Evolutionary conservation across 2,329 filamentous ascomycete genomes (phyloP).

Genomic region (Trichoderma pleuroti): DNA sequence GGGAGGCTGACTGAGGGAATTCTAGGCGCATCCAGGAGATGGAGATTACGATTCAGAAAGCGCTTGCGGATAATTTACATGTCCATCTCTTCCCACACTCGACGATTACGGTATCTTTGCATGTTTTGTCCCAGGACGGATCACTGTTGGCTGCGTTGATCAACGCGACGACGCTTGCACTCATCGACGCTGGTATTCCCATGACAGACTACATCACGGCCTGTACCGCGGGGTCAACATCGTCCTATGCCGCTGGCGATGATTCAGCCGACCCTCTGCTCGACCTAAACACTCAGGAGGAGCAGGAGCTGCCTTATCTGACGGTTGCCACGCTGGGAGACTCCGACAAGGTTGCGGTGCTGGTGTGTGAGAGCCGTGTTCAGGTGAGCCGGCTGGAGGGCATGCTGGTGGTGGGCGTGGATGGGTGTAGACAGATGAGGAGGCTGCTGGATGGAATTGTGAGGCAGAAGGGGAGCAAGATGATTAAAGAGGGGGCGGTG

Average conservation of each 20-base stretch:
- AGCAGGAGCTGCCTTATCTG: slow-evolving; percentile 82
- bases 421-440: slow-evolving; percentile 84
- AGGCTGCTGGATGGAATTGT: slow-evolving; percentile 78
- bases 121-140: slow-evolving; percentile 87
- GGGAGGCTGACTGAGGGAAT: background rate
- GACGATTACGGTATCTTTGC: slow-evolving; percentile 76
- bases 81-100: slow-evolving; percentile 86
- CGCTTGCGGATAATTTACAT: slow-evolving; percentile 75
- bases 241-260: slow-evolving; percentile 61
- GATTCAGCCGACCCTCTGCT: slow-evolving; percentile 72
- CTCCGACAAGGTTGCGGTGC: slow-evolving; percentile 70
- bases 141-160: slow-evolving; percentile 84
- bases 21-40: slow-evolving; percentile 74
- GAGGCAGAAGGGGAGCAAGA: slow-evolving; percentile 62
- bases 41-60: slow-evolving; percentile 71
- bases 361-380: slow-evolving; percentile 86
- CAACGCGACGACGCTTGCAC: slow-evolving; percentile 85
- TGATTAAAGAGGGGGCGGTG: slow-evolving; percentile 56
- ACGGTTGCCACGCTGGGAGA: slow-evolving; percentile 78
- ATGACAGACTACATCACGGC: slow-evolving; percentile 91
- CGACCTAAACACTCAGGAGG: slow-evolving; percentile 75
- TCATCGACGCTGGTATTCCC: slow-evolving; percentile 91
- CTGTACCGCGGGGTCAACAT: slow-evolving; percentile 80
- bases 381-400: slow-evolving; percentile 78
- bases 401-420: slow-evolving; percentile 88